Evolutionary conservation across 768 basidiomycete species (phyloP).

Genomic region (Trametes villosa): DNA sequence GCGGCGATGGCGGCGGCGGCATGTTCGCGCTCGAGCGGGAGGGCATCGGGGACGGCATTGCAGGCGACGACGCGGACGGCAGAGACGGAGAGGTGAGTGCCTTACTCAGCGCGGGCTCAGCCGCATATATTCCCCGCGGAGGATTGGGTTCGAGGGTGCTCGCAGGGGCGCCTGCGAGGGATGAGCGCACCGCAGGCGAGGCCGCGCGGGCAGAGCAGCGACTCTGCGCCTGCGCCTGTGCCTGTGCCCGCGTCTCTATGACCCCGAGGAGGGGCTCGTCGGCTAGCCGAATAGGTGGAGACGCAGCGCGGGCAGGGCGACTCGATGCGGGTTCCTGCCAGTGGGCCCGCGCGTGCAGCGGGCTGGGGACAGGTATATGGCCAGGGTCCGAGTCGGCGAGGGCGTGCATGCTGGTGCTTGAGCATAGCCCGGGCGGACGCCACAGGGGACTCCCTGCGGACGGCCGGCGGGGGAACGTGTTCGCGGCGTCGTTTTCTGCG

Average conservation of each 20-base stretch:
- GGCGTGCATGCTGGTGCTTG: conserved; percentile 10
- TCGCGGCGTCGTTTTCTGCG: conserved; percentile 13
- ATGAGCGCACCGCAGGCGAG: neutral
- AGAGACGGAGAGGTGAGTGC: neutral
- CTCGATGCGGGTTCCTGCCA: neutral
- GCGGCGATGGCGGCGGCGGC: neutral
- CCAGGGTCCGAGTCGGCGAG: conserved; percentile 4
- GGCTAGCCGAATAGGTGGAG: neutral
- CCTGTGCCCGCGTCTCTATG: conserved; percentile 2
- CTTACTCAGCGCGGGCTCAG: neutral
- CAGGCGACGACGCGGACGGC: neutral
- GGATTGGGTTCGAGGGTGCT: conserved; percentile 8
- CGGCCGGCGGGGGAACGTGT: conserved; percentile 7
- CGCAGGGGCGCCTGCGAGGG: neutral
- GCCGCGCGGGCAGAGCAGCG: neutral
- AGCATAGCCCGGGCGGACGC: conserved; percentile 2
- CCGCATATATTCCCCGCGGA: conserved; percentile 2
- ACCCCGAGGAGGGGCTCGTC: conserved; percentile 3
- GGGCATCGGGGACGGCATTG: conserved; percentile 1
- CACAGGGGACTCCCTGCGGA: conserved; percentile 13
- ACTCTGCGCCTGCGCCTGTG: neutral
- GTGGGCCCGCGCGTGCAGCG: neutral
- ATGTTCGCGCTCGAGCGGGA: neutral
- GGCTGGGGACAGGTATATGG: neutral
- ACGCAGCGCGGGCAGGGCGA: neutral